phyloP scores from a whole-genome alignment of 345 rosid species.

The Melastoma malabathricum region DNA sequence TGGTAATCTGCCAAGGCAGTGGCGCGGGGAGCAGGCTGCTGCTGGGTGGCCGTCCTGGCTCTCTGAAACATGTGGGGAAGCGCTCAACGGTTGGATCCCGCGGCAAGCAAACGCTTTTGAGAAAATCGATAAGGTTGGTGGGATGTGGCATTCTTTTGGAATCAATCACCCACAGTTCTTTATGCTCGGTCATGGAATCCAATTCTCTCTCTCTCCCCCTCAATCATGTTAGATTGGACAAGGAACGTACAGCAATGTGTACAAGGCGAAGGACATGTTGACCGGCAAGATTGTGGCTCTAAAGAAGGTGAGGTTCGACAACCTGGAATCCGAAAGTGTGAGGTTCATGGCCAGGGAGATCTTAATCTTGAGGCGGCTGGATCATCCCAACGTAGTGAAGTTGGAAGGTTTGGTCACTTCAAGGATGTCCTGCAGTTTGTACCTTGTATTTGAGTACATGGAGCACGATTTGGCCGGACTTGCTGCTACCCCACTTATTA shows the following conservation, averaged over 20 bases:
- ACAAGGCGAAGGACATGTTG: conserved; percentile 70
- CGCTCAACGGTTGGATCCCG: conserved; percentile 88
- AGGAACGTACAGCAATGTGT: conserved; percentile 92
- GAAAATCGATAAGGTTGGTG: conserved; percentile 89
- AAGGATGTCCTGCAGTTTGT: conserved; percentile 76
- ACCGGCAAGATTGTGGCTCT: conserved; percentile 85
- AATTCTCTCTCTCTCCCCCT: too few species aligned
- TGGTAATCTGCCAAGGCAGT: conserved; percentile 53
- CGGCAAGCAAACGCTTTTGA: conserved; percentile 82
- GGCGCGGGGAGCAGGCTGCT: conserved; percentile 75
- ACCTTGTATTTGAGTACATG: conserved; percentile 86
- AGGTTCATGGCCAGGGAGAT: conserved; percentile 97
- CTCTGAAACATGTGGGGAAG: conserved; percentile 85
- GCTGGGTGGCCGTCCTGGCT: conserved; percentile 99
- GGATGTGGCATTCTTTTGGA: too few species aligned
- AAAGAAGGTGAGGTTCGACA: conserved; percentile 90
- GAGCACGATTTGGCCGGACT: conserved; percentile 92
- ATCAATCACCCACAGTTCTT: too few species aligned
- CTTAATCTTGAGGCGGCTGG: conserved; percentile 50
- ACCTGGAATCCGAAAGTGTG: conserved; percentile 83
- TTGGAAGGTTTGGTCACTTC: conserved; percentile 85
- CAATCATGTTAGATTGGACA: conserved; percentile 53
- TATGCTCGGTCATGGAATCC: too few species aligned
- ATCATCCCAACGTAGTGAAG: conserved; percentile 85
- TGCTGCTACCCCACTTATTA: conserved; percentile 49